Evolutionary conservation across 768 basidiomycete genomes (phyloP).

Genomic region (Paxillus ammoniavirescens): DNA sequence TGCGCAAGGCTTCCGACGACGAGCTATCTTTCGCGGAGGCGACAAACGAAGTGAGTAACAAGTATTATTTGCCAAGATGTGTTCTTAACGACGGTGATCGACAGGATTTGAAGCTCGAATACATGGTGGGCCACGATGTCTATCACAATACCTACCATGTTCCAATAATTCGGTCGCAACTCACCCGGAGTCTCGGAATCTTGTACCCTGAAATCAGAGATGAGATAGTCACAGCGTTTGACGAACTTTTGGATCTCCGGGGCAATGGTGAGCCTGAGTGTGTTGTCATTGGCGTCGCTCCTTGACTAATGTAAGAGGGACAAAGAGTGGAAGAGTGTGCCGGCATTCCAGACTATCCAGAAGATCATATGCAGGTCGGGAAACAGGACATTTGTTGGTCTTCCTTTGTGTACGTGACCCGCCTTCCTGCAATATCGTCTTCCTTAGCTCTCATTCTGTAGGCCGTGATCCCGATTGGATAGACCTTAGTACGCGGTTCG

Average conservation of each 20-base stretch:
- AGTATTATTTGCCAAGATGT: neutral
- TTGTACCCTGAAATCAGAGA: conserved; percentile 28
- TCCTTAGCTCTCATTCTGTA: too few relatives aligned
- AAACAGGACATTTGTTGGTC: too few relatives aligned
- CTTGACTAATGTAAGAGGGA: too few relatives aligned
- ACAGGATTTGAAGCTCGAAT: conserved; percentile 35
- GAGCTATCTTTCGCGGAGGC: conserved; percentile 35
- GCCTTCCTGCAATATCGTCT: too few relatives aligned
- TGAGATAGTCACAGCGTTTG: conserved; percentile 32
- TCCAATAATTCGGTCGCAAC: conserved; percentile 25
- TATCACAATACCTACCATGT: conserved; percentile 31
- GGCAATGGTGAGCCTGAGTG: conserved; percentile 13
- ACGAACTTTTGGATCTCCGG: conserved; percentile 31
- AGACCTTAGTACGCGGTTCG: conserved; percentile 28
- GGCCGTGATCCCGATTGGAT: conserved; percentile 25
- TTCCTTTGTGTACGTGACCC: too few relatives aligned
- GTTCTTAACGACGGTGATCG: neutral
- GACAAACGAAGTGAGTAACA: conserved; percentile 30
- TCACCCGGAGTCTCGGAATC: conserved; percentile 38
- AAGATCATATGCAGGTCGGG: too few relatives aligned
- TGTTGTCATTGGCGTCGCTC: neutral
- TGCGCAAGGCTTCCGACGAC: conserved; percentile 40
- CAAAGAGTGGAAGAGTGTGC: too few relatives aligned
- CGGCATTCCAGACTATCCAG: too few relatives aligned
- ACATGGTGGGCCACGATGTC: conserved; percentile 37